These are phyloP conservation scores for Sclerotinia sclerotiorum DNA, from an alignment of 2,329 filamentous ascomycete species.

Conservation along the genomic window DNA sequence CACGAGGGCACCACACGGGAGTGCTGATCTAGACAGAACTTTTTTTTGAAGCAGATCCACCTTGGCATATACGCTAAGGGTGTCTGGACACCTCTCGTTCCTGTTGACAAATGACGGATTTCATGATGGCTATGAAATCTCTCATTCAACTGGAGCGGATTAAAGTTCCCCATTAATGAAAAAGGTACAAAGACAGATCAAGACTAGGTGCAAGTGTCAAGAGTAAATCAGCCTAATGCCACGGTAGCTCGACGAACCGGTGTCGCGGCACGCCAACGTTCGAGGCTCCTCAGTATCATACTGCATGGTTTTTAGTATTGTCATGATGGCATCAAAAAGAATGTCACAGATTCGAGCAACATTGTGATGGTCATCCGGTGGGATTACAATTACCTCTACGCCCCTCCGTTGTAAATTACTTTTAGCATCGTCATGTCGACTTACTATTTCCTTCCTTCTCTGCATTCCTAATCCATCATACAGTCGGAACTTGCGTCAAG, in stretches of 20 bases:
- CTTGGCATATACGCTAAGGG: neutral
- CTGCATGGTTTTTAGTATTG: neutral
- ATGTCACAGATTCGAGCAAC: neutral
- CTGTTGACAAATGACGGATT: neutral
- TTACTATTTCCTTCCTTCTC: neutral
- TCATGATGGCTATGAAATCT: neutral
- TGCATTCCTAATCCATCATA: neutral
- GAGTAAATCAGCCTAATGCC: neutral
- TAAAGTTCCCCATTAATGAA: neutral
- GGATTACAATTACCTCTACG: neutral
- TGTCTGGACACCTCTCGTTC: neutral
- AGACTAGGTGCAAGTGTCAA: neutral
- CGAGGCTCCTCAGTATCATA: neutral
- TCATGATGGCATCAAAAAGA: slow-evolving; percentile 5
- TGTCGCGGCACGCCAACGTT: neutral
- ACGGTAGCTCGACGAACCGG: neutral
- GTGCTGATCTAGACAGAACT: neutral
- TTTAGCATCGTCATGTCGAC: neutral
- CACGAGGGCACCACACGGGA: neutral
- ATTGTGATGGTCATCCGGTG: neutral
- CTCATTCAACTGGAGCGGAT: neutral
- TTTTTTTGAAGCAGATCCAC: neutral
- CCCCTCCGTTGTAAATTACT: neutral
- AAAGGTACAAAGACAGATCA: neutral
- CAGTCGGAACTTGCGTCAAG: neutral